Evolutionary conservation across 257 asterid genomes (phyloP).

Genomic region (Plantago elongata): DNA sequence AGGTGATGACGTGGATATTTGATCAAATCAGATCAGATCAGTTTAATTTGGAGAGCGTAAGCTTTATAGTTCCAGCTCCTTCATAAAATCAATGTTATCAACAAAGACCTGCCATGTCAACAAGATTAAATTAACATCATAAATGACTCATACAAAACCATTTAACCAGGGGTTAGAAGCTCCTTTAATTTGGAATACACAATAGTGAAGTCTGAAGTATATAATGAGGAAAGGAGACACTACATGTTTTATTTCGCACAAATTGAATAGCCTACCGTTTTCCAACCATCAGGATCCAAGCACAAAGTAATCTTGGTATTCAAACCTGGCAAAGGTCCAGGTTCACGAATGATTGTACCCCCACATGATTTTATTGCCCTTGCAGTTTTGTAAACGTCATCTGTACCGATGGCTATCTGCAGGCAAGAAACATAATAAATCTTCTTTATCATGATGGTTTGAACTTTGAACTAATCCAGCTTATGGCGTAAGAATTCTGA

Average conservation of each 20-base stretch:
- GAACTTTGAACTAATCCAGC: constrained; percentile 3
- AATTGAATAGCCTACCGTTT: constrained; percentile 34
- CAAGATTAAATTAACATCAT: not conserved
- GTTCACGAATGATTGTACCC: constrained; percentile 58
- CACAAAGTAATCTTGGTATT: constrained; percentile 61
- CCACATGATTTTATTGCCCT: constrained; percentile 55
- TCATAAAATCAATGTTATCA: constrained; percentile 43
- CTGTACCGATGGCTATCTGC: constrained; percentile 55
- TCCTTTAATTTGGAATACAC: not conserved
- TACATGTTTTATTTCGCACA: not conserved
- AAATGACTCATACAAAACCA: not conserved
- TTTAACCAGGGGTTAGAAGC: not conserved
- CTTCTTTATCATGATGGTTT: not conserved
- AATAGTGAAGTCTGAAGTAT: not conserved
- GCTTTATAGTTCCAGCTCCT: constrained; percentile 38
- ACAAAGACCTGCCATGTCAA: constrained; percentile 42
- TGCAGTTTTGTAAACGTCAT: constrained; percentile 66
- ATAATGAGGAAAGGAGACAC: not conserved
- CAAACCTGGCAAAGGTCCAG: constrained; percentile 66
- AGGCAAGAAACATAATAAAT: not conserved
- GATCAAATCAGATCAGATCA: not conserved
- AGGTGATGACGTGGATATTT: not conserved
- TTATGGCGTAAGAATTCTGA: not conserved
- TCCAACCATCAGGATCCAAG: constrained; percentile 82
- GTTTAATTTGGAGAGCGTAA: not conserved